A percentile compares a stretch with the other conserved stretches of the same genome.
Evolutionary conservation across 1,139 yeast genomes (phyloP).

Genomic region (Saccharomycopsis phalli): DNA sequence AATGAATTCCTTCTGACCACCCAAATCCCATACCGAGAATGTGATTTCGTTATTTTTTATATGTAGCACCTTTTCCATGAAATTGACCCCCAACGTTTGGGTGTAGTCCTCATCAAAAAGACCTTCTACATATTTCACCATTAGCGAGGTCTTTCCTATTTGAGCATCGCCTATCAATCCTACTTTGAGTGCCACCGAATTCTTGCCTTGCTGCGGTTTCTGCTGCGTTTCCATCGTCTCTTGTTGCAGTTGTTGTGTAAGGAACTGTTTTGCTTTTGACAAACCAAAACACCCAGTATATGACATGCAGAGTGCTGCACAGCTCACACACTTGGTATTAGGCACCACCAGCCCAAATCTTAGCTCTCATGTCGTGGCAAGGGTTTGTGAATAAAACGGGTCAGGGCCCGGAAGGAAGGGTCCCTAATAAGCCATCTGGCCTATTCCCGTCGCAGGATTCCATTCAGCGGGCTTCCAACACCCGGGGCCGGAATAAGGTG

Average conservation of each 20-base stretch:
- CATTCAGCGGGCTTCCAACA: conserved; percentile 9
- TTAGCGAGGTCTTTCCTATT: conserved; percentile 93
- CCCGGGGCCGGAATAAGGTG: conserved; percentile 43
- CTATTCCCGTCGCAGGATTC: conserved; percentile 15
- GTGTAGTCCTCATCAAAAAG: conserved; percentile 87
- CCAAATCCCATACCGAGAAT: conserved; percentile 92
- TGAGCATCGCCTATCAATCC: conserved; percentile 96
- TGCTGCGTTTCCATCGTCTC: neutral
- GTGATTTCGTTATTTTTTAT: conserved; percentile 85
- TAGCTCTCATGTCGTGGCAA: conserved; percentile 5
- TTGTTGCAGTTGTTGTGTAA: neutral
- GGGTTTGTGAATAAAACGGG: neutral
- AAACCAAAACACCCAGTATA: too few species aligned
- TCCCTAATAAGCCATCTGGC: neutral
- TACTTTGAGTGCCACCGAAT: conserved; percentile 70
- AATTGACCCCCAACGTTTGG: conserved; percentile 91
- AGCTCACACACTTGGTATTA: too few species aligned
- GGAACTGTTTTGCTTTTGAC: neutral
- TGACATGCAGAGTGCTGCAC: too few species aligned
- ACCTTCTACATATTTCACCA: conserved; percentile 96
- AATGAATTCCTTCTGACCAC: conserved; percentile 93
- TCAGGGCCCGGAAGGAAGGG: neutral
- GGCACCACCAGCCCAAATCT: too few species aligned
- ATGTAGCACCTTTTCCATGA: conserved; percentile 84
- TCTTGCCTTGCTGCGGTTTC: conserved; percentile 19